Percentiles rank a stretch among this genome's conserved stretches.
Evolutionary conservation across 345 rosid species (phyloP).

Genomic region (Gynandropsis gynandra): DNA sequence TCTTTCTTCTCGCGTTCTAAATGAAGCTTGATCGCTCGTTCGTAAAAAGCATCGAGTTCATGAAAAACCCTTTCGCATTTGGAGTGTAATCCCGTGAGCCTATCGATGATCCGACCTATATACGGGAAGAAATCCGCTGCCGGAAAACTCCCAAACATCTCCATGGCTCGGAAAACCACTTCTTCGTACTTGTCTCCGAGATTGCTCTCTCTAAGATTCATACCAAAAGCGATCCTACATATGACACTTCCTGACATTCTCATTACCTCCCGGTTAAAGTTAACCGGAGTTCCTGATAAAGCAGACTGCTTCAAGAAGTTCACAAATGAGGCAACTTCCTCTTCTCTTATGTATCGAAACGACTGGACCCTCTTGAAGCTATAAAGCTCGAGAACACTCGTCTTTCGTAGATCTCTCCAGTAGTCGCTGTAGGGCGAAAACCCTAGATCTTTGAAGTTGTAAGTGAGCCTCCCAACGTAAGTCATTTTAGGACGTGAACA

Average conservation of each 20-base stretch:
- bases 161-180: conserved; percentile 23
- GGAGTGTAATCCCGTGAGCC: conserved; percentile 24
- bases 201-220: conserved; percentile 24
- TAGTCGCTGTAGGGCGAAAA: conserved; percentile 26
- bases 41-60: conserved; percentile 32
- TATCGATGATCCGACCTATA: conserved; percentile 34
- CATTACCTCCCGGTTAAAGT: conserved; percentile 21
- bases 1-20: conserved; percentile 19
- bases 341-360: conserved; percentile 25
- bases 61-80: conserved; percentile 31
- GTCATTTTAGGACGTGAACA: conserved; percentile 33
- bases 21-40: conserved; percentile 34
- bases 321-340: conserved; percentile 23
- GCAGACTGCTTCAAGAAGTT: conserved; percentile 22
- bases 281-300: conserved; percentile 16
- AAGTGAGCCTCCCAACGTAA: conserved; percentile 20
- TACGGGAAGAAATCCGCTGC: conserved; percentile 31
- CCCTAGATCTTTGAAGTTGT: conserved; percentile 22
- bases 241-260: conserved; percentile 20
- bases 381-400: conserved; percentile 27
- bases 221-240: conserved; percentile 31
- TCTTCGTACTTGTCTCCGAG: conserved; percentile 25
- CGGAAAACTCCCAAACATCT: conserved; percentile 24
- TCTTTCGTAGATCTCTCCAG: conserved; percentile 31
- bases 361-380: conserved; percentile 32